Base-by-base conservation (phyloP, 2,329 filamentous ascomycete species). In the Cytospora piceae region DNA sequence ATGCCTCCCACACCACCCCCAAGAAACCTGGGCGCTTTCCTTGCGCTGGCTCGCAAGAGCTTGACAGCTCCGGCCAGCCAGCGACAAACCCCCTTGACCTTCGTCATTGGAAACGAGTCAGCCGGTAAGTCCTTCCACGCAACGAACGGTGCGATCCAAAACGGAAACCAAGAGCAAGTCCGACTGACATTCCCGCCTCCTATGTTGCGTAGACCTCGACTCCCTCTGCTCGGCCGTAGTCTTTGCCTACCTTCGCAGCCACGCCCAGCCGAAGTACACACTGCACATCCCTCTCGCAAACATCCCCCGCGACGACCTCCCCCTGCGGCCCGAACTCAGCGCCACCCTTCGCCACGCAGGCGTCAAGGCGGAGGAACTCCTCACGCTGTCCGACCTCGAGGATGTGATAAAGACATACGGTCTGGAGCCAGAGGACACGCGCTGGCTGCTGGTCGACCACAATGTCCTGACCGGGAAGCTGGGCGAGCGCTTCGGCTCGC, bases 401-500 rank as follows among this genome's bases (percentile, higher is more conserved):
- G 71, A 34, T 70, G 71, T 52, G 55, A 55, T 55, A 14, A 37
- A 39, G 9, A 17, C 56, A 34, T 69, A 71, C 4, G 76, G 73
- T 51, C 73, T 90, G 14, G 71, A 75, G 0, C 80, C 86, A 0
- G 80, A 83, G 31, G 83, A 86, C 56, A 89, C 90, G 1, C 80
- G 79, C 58, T 93, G 90, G 90, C 77, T 92, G 22, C 80, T 95
- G 1, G 90, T 95, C 4, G 92, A 95, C 77, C 92, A 95, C 80
- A 95, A 95, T 73, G 83, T 81, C 0, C 79, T 92, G 57, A 89
- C 89, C 7, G 90, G 90, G 0, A 72, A 77, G 17, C 78, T 94
- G 20, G 84, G 81, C 20, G 76, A 74, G 46, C 75, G 80, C 20
- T 91, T 87, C 72, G 77, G 78, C 0, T 67, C 73, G 4, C 78